These are phyloP conservation scores for Knufia fluminis DNA, from an alignment of 2,329 filamentous ascomycete species.

Conservation along the genomic window DNA sequence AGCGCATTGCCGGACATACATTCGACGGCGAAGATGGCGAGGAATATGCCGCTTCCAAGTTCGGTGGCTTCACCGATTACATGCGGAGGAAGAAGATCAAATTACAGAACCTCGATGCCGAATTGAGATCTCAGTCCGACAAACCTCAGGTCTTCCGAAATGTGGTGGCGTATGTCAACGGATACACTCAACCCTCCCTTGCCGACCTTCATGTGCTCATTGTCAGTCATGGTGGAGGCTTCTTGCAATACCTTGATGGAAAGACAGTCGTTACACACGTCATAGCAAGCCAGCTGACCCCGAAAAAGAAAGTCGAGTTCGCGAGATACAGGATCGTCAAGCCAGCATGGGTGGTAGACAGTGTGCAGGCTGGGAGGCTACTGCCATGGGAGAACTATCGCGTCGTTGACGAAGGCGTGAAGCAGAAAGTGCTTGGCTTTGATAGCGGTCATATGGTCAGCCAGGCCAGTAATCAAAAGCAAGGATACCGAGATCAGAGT, in stretches of 20 bases:
- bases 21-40: slow-evolving; percentile 79
- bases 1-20: slow-evolving; percentile 57
- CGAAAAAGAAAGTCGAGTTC: slow-evolving; percentile 88
- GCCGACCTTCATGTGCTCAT: slow-evolving; percentile 81
- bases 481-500: slow-evolving; percentile 71
- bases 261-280: slow-evolving; percentile 96
- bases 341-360: slow-evolving; percentile 89
- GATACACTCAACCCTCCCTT: slow-evolving; percentile 89
- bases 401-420: slow-evolving; percentile 72
- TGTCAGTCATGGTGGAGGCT: slow-evolving; percentile 87
- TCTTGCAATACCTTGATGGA: slow-evolving; percentile 86
- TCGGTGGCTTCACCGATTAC: slow-evolving; percentile 85
- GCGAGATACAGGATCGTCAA: slow-evolving; percentile 82
- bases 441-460: slow-evolving; percentile 56
- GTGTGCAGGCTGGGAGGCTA: slow-evolving; percentile 67
- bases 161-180: slow-evolving; percentile 83
- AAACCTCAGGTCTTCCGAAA: slow-evolving; percentile 84
- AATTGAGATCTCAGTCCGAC: slow-evolving; percentile 62
- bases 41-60: slow-evolving; percentile 78
- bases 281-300: slow-evolving; percentile 79
- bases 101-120: slow-evolving; percentile 83
- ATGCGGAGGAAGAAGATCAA: slow-evolving; percentile 95
- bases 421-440: slow-evolving; percentile 67
- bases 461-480: slow-evolving; percentile 50
- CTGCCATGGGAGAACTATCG: slow-evolving; percentile 81